phyloP scores from a whole-genome alignment of 495 filamentous ascomycete genomes.

The Halenospora varia region DNA sequence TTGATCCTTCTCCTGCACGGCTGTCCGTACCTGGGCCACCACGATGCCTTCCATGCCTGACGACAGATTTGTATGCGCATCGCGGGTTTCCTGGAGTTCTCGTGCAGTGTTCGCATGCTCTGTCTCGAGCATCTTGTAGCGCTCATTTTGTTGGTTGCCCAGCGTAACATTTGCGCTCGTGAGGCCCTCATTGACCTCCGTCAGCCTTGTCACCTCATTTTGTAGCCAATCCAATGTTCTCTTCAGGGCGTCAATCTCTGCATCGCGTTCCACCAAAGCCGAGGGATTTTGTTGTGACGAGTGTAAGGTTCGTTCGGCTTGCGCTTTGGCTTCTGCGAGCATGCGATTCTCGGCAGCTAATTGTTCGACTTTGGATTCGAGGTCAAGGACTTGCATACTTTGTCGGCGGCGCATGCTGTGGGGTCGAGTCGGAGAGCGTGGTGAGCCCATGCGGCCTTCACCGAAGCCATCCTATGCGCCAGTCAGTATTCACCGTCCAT shows the following conservation, averaged over 20 bases:
- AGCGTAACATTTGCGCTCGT: slow-evolving; percentile 64
- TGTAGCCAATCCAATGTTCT: slow-evolving; percentile 73
- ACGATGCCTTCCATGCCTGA: slow-evolving; percentile 61
- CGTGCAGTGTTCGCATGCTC: slow-evolving; percentile 49
- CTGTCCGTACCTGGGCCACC: slow-evolving; percentile 53
- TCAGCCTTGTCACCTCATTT: slow-evolving; percentile 70
- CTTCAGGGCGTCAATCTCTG: slow-evolving; percentile 76
- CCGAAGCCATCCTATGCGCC: slow-evolving; percentile 80
- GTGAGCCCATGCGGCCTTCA: slow-evolving; percentile 80
- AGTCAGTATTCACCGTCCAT: slow-evolving; percentile 2
- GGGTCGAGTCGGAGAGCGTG: slow-evolving; percentile 89
- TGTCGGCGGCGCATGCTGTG: slow-evolving; percentile 93
- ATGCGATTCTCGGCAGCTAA: slow-evolving; percentile 75
- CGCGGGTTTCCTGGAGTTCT: slow-evolving; percentile 61
- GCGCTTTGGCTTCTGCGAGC: slow-evolving; percentile 65
- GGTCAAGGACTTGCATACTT: slow-evolving; percentile 92
- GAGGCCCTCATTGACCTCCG: slow-evolving; percentile 69
- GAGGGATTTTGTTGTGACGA: slow-evolving; percentile 30
- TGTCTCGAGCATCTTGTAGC: slow-evolving; percentile 55
- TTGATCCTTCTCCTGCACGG: slow-evolving; percentile 66
- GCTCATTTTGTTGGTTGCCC: slow-evolving; percentile 61
- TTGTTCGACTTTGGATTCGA: slow-evolving; percentile 71
- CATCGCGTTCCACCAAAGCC: slow-evolving; percentile 61
- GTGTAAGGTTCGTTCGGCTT: slow-evolving; percentile 55
- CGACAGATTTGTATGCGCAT: slow-evolving; percentile 54